These are phyloP conservation scores for Hypoxylon intermedium DNA, from an alignment of 495 filamentous ascomycete species.

Conservation along the genomic window DNA sequence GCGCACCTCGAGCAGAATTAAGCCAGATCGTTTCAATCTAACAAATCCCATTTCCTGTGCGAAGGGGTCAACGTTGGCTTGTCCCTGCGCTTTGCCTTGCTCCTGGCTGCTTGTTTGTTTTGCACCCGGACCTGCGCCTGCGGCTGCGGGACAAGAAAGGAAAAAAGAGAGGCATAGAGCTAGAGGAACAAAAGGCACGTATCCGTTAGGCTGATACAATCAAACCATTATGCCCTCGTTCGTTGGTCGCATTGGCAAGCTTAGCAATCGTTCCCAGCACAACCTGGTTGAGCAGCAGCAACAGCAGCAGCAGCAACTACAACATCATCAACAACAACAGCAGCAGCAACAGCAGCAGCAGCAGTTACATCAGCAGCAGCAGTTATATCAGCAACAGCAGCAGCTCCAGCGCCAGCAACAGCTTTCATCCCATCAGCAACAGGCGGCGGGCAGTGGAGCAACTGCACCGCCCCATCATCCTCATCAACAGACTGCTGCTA, in stretches of 20 bases:
- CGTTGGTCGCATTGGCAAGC: conserved; percentile 54
- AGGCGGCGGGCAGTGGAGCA: conserved; percentile 47
- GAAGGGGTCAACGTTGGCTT: conserved; percentile 18
- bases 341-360: conserved; percentile 41
- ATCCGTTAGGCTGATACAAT: conserved; percentile 32
- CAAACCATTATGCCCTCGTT: conserved; percentile 53
- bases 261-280: conserved; percentile 59
- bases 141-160: too few species aligned
- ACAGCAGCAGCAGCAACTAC: conserved; percentile 42
- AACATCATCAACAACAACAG: conserved; percentile 39
- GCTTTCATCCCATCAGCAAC: conserved; percentile 34
- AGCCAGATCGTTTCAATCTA: conserved; percentile 35
- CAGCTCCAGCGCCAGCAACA: conserved; percentile 41
- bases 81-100: conserved; percentile 31
- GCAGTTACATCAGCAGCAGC: conserved; percentile 37
- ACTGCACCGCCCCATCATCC: conserved; percentile 41
- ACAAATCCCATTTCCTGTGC: conserved; percentile 19
- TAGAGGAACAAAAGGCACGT: conserved; percentile 13
- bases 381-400: conserved; percentile 35
- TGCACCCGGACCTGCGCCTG: conserved; percentile 17
- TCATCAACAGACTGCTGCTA: conserved; percentile 24
- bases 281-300: conserved; percentile 54
- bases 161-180: conserved; percentile 25
- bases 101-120: conserved; percentile 15
- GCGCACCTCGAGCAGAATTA: conserved; percentile 28